phyloP scores from a whole-genome alignment of 2,329 filamentous ascomycete genomes.

The Nemania diffusa region DNA sequence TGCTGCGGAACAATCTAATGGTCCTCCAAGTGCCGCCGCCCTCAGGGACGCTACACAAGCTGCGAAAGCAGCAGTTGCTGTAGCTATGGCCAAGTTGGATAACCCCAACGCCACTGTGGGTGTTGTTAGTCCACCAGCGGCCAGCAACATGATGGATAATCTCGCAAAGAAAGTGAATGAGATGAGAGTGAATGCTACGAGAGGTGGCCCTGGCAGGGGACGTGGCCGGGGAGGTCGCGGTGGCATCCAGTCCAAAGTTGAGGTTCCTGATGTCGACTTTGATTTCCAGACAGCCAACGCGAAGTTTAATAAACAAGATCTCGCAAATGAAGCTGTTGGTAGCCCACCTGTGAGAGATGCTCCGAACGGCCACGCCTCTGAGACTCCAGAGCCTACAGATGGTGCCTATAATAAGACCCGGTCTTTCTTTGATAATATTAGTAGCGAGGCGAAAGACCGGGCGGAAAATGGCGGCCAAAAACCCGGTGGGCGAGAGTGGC shows the following conservation, averaged over 20 bases:
- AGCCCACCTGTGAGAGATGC: constrained; percentile 73
- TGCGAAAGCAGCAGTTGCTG: constrained; percentile 80
- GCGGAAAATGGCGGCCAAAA: constrained; percentile 75
- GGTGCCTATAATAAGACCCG: constrained; percentile 83
- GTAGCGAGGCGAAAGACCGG: constrained; percentile 89
- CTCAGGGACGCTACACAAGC: constrained; percentile 77
- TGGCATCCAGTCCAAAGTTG: constrained; percentile 71
- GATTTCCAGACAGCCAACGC: constrained; percentile 89
- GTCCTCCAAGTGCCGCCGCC: constrained; percentile 52
- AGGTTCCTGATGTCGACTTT: constrained; percentile 90
- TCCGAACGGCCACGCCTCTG: constrained; percentile 53
- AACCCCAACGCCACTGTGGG: constrained; percentile 45
- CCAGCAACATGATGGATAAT: constrained; percentile 71
- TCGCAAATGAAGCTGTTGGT: constrained; percentile 89
- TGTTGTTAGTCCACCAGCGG: constrained; percentile 43
- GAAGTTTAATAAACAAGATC: constrained; percentile 87
- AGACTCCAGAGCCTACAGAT: constrained; percentile 50
- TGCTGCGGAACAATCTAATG: constrained; percentile 51
- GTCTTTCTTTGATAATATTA: constrained; percentile 99
- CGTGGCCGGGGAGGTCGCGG: constrained; percentile 59
- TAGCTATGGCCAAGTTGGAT: constrained; percentile 79
- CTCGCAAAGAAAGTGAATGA: constrained; percentile 79
- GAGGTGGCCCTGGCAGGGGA: constrained; percentile 59
- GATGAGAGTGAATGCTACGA: constrained; percentile 73
- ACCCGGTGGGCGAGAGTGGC: constrained; percentile 86